A percentile compares a stretch with the other conserved stretches of the same genome.
phyloP scores from a whole-genome alignment of 2,329 filamentous ascomycete genomes.

The Beauveria scarabaeidicola region DNA sequence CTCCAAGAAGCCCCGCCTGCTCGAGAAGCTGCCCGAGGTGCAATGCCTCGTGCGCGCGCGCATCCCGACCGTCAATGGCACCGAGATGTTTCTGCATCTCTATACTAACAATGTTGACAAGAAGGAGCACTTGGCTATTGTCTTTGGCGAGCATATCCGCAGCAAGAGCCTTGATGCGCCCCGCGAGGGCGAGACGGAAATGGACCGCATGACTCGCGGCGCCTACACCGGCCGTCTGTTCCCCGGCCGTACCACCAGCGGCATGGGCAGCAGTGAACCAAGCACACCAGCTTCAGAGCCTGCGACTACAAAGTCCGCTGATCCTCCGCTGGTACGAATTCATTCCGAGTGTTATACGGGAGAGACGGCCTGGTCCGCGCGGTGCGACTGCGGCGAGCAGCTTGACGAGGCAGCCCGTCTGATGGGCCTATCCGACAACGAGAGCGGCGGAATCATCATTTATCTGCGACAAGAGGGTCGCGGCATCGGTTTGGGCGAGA shows the following conservation, averaged over 20 bases:
- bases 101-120: constrained; percentile 89
- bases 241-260: constrained; percentile 73
- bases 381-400: constrained; percentile 96
- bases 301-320: constrained; percentile 5
- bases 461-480: constrained; percentile 94
- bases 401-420: constrained; percentile 90
- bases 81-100: constrained; percentile 94
- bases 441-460: constrained; percentile 78
- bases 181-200: constrained; percentile 70
- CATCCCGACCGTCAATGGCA: constrained; percentile 84
- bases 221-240: constrained; percentile 84
- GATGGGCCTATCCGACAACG: constrained; percentile 64
- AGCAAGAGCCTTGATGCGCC: constrained; percentile 62
- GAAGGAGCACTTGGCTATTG: constrained; percentile 95
- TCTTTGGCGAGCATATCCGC: constrained; percentile 83
- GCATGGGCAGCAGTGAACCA: constrained; percentile 38
- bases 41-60: constrained; percentile 88
- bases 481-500: constrained; percentile 89
- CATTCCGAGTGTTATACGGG: constrained; percentile 98
- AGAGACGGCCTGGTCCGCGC: constrained; percentile 95
- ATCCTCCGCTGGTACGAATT: constrained; percentile 72
- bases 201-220: constrained; percentile 87
- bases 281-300: not conserved
- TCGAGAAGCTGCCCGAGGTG: constrained; percentile 73
- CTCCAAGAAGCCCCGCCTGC: constrained; percentile 58